Base-by-base conservation (phyloP, 495 filamentous ascomycete genomes). In the Thozetella sp. region DNA sequence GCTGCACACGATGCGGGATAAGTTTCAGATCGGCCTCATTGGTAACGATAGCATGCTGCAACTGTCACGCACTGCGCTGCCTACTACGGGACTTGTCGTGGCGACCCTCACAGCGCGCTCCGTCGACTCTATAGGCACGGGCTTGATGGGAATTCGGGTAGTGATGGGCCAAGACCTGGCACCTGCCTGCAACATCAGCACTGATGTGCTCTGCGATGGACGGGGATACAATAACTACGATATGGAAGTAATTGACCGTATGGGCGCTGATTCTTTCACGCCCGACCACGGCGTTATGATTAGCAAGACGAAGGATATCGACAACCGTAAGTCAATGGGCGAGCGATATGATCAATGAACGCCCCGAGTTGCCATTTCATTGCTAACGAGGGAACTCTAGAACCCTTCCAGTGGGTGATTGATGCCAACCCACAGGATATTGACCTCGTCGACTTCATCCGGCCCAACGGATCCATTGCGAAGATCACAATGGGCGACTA, bases 251-350 rank as follows among this genome's bases (percentile, higher is more conserved):
- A 62, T 78, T 34, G 75, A 78, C 60, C 63, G 75, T 27, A 76
- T 76, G 74, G 75, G 75, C 10, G 65, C 74, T 2, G 75, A 78
- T 55, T 74, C 70, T 0, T 78, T 78, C 63, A 60, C 60, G 3
- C 69, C 75, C 0, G 75, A 78, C 51, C 69, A 68, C 17, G 75
- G 75, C 24, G 75, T 78, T 22, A 70, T 78, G 71, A 73, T 78
- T 58, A 76, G 73, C 65, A 78, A 78, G 64, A 71, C 71, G 2
- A 73, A 74, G 61, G 63, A 70, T 24, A 27, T 9, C 15, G 64
- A 70, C 26, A 53, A 13, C 9, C 13, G 43, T 48, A n/a, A 48
- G 43, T 48, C 43, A 9, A 63, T n/a, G n/a, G n/a, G n/a, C n/a
- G n/a, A n/a, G n/a, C n/a, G n/a, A n/a, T n/a, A n/a, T n/a, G n/a